These are phyloP conservation scores for Backusella liffmaniae DNA, from an alignment of 192 early-diverging fungal species.

Conservation along the genomic window DNA sequence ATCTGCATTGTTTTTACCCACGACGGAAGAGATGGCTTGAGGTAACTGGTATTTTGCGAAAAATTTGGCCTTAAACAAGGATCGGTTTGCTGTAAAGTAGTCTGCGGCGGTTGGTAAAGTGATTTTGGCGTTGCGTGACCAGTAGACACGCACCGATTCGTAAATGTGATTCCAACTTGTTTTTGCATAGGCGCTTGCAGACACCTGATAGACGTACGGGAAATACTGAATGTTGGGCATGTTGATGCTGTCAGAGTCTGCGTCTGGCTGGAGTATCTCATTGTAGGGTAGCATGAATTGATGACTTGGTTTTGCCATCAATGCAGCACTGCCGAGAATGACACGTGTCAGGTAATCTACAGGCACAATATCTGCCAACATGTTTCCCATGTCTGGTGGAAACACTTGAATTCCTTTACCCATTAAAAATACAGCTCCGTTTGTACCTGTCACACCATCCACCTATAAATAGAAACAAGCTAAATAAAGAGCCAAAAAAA, in stretches of 20 bases:
- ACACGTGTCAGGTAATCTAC: constrained; percentile 34
- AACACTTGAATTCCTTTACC: constrained; percentile 34
- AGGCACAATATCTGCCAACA: constrained; percentile 36
- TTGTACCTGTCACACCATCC: constrained; percentile 37
- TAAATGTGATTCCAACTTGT: constrained; percentile 27
- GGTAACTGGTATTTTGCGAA: constrained; percentile 34
- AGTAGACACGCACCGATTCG: constrained; percentile 26
- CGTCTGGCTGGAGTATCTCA: constrained; percentile 3
- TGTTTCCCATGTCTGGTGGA: constrained; percentile 25
- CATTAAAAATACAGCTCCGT: constrained; percentile 27
- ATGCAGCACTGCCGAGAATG: constrained; percentile 24
- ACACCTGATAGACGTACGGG: constrained; percentile 33
- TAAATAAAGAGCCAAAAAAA: not conserved
- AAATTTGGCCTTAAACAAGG: constrained; percentile 26
- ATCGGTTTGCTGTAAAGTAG: constrained; percentile 29
- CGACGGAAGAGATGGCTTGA: constrained; percentile 20
- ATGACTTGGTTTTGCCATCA: constrained; percentile 18
- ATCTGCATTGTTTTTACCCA: constrained; percentile 14
- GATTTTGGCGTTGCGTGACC: constrained; percentile 31
- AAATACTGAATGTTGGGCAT: constrained; percentile 25
- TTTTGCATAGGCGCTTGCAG: constrained; percentile 12
- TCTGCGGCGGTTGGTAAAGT: constrained; percentile 28
- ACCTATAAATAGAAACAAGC: constrained; percentile 20
- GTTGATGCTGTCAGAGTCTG: not conserved
- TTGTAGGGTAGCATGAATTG: constrained; percentile 35